Evolutionary conservation across 176 grass and related monocot species (phyloP).

Genomic region (Musa schizocarpa): DNA sequence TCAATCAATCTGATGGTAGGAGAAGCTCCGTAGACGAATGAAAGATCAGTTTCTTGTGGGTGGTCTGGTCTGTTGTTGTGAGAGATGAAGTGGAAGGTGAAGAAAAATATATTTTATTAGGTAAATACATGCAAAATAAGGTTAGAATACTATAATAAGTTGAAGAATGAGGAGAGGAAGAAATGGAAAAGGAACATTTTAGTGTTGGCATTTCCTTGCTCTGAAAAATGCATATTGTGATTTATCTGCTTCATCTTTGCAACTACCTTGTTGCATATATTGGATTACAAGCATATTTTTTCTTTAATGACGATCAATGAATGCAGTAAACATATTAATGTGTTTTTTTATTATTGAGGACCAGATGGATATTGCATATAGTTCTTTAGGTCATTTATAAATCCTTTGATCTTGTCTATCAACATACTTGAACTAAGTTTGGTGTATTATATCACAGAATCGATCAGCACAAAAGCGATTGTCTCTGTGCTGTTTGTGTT

Average conservation of each 20-base stretch:
- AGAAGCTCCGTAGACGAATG: too few species aligned
- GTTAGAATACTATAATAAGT: too few species aligned
- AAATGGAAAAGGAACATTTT: background rate
- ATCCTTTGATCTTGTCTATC: background rate
- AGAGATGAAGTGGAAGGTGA: too few species aligned
- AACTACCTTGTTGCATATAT: background rate
- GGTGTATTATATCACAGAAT: conserved; percentile 37
- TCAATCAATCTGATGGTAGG: too few species aligned
- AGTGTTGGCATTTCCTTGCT: background rate
- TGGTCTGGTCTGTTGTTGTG: too few species aligned
- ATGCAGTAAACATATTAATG: background rate
- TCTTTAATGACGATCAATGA: background rate
- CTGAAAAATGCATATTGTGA: background rate
- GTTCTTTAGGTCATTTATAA: background rate
- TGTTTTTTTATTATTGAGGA: background rate
- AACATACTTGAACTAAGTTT: conserved; percentile 19
- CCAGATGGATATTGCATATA: background rate
- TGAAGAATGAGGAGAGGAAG: too few species aligned
- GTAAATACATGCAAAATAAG: too few species aligned
- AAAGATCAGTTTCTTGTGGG: too few species aligned
- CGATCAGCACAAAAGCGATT: conserved; percentile 65
- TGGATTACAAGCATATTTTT: background rate
- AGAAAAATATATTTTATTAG: too few species aligned
- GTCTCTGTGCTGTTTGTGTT: conserved; percentile 68
- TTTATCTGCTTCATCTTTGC: background rate